Base-by-base conservation (phyloP, 345 rosid genomes). In the Diplotaxis tenuifolia region DNA sequence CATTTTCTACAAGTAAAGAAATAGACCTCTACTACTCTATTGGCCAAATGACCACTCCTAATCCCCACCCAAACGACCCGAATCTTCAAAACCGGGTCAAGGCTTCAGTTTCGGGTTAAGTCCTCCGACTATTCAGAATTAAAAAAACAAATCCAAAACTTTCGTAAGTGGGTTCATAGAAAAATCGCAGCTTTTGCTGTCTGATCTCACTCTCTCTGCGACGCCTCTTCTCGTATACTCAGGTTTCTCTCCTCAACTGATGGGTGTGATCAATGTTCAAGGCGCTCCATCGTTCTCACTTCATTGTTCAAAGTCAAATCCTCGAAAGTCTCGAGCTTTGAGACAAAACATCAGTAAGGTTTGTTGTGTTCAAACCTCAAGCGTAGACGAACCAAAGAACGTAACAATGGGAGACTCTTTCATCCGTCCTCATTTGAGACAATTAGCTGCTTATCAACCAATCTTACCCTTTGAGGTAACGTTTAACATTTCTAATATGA, bases 401-500 rank as follows among this genome's bases (percentile, higher is more conserved):
- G 50, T 67, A 65, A 23, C 82, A 65, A 82, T 84, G n/a, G 92
- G 96, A 8, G 96, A 87, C 67, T 84, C 93, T 20, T 95, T 92
- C 62, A 85, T 95, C 73, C 91, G 98, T 65, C 76, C 86, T 42
- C 97, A 92, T 84, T 81, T 95, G 92, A 86, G 83, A 62, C 76
- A 84, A 15, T 50, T 95, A 79, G 79, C 96, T 40, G 86, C 99
- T 64, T 91, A 94, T 78, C 96, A 94, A 62, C 87, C 97, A 53
- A 94, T 94, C 75, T 67, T 94, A 68, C 97, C 98, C 65, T 88
- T 89, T 74, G 98, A 94, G 98, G 98, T 91, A 19, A 19, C 53
- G 8, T 68, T 58, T n/a, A 36, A 15, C 23, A 8, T 2, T 22
- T 22, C 1, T 29, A n/a, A n/a, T n/a, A n/a, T n/a, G n/a, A n/a